phyloP scores from a whole-genome alignment of 495 filamentous ascomycete genomes.

The Penicillium herquei region DNA sequence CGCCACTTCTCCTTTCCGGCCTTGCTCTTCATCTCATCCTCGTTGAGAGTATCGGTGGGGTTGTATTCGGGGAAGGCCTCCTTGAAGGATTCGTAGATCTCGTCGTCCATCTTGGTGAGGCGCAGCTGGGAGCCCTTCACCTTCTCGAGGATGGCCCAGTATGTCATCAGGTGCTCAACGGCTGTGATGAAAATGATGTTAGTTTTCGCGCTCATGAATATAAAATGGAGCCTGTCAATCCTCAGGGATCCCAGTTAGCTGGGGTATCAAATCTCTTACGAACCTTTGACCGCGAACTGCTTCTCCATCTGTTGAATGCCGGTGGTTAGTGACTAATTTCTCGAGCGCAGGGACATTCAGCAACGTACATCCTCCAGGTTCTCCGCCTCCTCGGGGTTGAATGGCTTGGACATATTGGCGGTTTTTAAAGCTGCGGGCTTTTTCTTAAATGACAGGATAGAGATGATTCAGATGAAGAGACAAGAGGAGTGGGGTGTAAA shows the following conservation, averaged over 20 bases:
- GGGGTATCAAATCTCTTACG: constrained; percentile 8
- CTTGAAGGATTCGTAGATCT: constrained; percentile 86
- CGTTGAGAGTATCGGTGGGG: constrained; percentile 71
- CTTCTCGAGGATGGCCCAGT: constrained; percentile 93
- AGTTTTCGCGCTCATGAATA: constrained; percentile 4
- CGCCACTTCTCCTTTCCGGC: constrained; percentile 94
- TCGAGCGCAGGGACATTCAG: background rate
- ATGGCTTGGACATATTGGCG: constrained; percentile 46
- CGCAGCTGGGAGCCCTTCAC: constrained; percentile 80
- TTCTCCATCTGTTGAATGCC: constrained; percentile 85
- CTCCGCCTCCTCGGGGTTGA: constrained; percentile 68
- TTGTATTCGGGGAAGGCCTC: constrained; percentile 91
- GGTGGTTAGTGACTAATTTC: constrained; percentile 25
- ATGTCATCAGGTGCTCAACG: constrained; percentile 93
- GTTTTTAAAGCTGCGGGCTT: background rate
- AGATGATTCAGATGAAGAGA: background rate
- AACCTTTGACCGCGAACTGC: constrained; percentile 97
- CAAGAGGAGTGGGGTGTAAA: constrained; percentile 12
- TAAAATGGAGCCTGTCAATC: background rate
- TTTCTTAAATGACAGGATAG: background rate
- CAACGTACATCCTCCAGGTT: constrained; percentile 73
- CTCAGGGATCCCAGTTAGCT: background rate
- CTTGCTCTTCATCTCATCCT: constrained; percentile 98
- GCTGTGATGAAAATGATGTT: constrained; percentile 43
- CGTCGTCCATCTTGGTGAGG: constrained; percentile 90